These are phyloP conservation scores for Lathyrus oleraceus DNA, from an alignment of 306 rosid genomes.

Conservation along the genomic window DNA sequence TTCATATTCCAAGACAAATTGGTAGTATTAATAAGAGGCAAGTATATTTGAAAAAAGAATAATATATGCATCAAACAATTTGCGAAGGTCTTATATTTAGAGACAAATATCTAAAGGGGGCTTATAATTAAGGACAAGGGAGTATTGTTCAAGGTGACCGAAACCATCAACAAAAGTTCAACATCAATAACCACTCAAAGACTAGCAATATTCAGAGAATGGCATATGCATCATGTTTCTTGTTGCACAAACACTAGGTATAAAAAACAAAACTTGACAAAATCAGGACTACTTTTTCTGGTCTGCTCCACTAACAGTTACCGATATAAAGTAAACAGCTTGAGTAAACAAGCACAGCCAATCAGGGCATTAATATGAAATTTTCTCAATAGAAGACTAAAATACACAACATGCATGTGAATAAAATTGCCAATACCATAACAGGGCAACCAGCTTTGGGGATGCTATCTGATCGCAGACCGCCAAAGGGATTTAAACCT, in stretches of 20 bases:
- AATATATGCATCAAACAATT: too few species aligned
- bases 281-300: slow-evolving; percentile 19
- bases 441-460: slow-evolving; percentile 98
- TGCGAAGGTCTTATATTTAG: too few species aligned
- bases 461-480: slow-evolving; percentile 74
- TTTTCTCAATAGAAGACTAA: slow-evolving; percentile 15
- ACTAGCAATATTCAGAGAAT: slow-evolving; percentile 1
- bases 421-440: slow-evolving; percentile 58
- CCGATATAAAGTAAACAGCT: slow-evolving; percentile 6
- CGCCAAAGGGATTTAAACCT: slow-evolving; percentile 93
- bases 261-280: slow-evolving; percentile 1
- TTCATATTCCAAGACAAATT: too few species aligned
- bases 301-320: slow-evolving; percentile 2
- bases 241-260: slow-evolving; percentile 16
- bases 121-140: too few species aligned
- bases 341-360: slow-evolving; percentile 25
- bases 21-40: too few species aligned
- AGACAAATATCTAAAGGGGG: too few species aligned
- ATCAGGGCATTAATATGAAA: slow-evolving; percentile 1
- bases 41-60: too few species aligned
- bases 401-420: slow-evolving; percentile 23
- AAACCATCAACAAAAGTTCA: background rate
- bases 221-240: slow-evolving; percentile 8
- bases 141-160: background rate
- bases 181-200: too few species aligned